Percentiles rank a stretch among this genome's conserved stretches.
Evolutionary conservation across 108 stramenopile species (phyloP).

Genomic region (Craspedostauros australis): DNA sequence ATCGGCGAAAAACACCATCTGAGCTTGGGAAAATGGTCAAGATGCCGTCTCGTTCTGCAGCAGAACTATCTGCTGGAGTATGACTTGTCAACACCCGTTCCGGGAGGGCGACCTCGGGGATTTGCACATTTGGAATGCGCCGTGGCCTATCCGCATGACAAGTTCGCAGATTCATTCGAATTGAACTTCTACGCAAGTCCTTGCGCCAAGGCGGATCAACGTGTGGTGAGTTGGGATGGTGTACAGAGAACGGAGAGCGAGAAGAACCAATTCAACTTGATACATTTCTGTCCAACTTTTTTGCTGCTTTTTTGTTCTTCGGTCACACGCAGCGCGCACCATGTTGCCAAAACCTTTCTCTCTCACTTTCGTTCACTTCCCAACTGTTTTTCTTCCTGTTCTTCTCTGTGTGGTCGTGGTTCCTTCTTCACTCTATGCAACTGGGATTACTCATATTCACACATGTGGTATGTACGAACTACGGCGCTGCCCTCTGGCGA

Average conservation of each 20-base stretch:
- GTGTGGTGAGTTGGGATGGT: constrained; percentile 34
- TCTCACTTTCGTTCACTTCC: too few species aligned
- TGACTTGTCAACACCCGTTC: constrained; percentile 8
- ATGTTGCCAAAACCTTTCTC: too few species aligned
- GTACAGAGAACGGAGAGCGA: too few species aligned
- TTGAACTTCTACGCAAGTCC: constrained; percentile 72
- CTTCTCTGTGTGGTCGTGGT: too few species aligned
- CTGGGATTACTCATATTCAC: too few species aligned
- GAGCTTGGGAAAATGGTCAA: constrained; percentile 39
- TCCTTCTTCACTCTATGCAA: too few species aligned
- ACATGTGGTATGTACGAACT: too few species aligned
- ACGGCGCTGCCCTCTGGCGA: too few species aligned
- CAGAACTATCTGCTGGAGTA: constrained; percentile 82
- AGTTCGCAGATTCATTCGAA: constrained; percentile 59
- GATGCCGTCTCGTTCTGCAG: constrained; percentile 47
- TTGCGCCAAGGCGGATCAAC: constrained; percentile 57
- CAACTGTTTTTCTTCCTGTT: too few species aligned
- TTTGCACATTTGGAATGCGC: constrained; percentile 65
- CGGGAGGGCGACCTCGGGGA: constrained; percentile 50
- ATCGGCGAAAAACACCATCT: constrained; percentile 26
- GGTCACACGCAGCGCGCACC: background rate
- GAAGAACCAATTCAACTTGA: too few species aligned
- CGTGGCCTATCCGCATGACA: constrained; percentile 32
- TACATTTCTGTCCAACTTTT: too few species aligned
- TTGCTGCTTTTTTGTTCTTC: background rate